These are phyloP conservation scores for Bruguiera hainesii DNA, from an alignment of 441 rosid species.

Conservation along the genomic window DNA sequence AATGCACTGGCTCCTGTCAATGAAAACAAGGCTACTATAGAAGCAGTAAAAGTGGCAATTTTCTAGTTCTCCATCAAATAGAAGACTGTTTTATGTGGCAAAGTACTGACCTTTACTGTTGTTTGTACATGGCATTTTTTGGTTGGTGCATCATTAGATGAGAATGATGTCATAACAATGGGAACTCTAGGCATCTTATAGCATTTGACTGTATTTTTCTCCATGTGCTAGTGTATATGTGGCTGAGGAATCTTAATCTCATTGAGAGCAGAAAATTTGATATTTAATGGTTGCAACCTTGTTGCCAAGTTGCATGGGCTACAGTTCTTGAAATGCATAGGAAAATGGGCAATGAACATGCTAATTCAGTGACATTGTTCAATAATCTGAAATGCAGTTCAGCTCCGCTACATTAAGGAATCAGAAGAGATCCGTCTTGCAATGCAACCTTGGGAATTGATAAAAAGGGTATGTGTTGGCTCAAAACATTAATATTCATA, in stretches of 20 bases:
- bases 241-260: no score
- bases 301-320: neutral
- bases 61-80: neutral
- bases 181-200: neutral
- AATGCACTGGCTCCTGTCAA: neutral
- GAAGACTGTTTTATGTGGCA: neutral
- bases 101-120: neutral
- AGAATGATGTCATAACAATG: neutral
- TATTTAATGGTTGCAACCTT: neutral
- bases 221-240: neutral
- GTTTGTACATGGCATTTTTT: neutral
- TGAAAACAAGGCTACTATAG: neutral
- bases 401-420: conserved; percentile 57
- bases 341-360: no score
- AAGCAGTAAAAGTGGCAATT: neutral
- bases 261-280: no score
- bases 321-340: no score
- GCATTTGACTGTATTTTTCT: neutral
- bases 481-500: neutral
- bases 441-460: conserved; percentile 77
- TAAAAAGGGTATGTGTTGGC: conserved; percentile 51
- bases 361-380: neutral
- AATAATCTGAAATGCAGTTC: conserved; percentile 43
- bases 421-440: conserved; percentile 74
- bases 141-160: neutral